A percentile compares a stretch with the other conserved stretches of the same genome.
These are phyloP conservation scores for Venturiaceae sp. DNA, from an alignment of 2,329 filamentous ascomycete species.

Conservation along the genomic window DNA sequence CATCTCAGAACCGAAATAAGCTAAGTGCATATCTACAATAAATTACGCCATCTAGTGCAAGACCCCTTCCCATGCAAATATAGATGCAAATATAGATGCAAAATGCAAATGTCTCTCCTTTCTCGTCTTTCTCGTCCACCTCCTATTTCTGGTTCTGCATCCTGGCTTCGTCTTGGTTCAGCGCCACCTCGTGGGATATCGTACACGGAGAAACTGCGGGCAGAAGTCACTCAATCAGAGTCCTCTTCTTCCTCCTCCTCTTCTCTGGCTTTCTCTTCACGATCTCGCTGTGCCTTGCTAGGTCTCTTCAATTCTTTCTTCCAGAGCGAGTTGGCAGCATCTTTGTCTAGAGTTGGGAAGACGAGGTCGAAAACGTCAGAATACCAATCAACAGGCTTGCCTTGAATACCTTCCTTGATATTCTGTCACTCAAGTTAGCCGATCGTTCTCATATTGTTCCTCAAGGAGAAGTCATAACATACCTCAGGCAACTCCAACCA, in stretches of 20 bases:
- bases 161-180: too few species aligned
- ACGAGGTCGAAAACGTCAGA: slow-evolving; percentile 84
- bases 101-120: too few species aligned
- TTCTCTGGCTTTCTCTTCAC: slow-evolving; percentile 18
- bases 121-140: too few species aligned
- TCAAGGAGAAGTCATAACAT: slow-evolving; percentile 31
- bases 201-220: background rate
- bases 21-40: too few species aligned
- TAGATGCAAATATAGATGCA: too few species aligned
- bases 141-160: too few species aligned
- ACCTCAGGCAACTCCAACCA: slow-evolving; percentile 97
- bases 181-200: too few species aligned
- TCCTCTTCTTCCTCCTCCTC: background rate
- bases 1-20: too few species aligned
- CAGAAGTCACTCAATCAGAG: background rate
- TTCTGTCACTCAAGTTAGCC: slow-evolving; percentile 61
- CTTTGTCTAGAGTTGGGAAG: slow-evolving; percentile 70
- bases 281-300: slow-evolving; percentile 24
- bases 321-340: slow-evolving; percentile 64
- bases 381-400: slow-evolving; percentile 89
- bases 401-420: slow-evolving; percentile 93
- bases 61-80: too few species aligned
- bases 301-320: slow-evolving; percentile 49
- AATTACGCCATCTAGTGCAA: too few species aligned
- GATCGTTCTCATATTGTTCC: slow-evolving; percentile 13